phyloP scores from a whole-genome alignment of 495 filamentous ascomycete species.

The Staphylotrichum tortipilum region DNA sequence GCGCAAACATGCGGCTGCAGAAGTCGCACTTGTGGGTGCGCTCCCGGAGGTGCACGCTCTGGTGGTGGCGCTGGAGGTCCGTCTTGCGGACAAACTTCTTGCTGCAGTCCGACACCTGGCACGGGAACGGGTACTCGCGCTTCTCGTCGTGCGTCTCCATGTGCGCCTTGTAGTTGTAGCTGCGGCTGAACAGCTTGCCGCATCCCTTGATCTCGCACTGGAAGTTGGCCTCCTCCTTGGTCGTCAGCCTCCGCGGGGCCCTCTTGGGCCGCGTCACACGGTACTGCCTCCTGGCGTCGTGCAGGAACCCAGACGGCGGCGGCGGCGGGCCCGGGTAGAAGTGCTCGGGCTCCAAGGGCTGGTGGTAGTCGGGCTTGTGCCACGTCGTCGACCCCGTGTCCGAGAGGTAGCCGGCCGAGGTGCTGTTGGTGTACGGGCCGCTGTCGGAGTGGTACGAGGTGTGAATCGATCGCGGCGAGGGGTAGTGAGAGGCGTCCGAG shows the following conservation, averaged over 20 bases:
- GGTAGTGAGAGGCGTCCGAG: slow-evolving; percentile 39
- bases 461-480: slow-evolving; percentile 38
- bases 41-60: slow-evolving; percentile 74
- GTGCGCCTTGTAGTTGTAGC: slow-evolving; percentile 87
- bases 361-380: slow-evolving; percentile 43
- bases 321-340: slow-evolving; percentile 30
- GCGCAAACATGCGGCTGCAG: slow-evolving; percentile 66
- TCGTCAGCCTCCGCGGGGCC: slow-evolving; percentile 51
- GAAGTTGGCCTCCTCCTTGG: slow-evolving; percentile 66
- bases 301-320: slow-evolving; percentile 19
- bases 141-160: slow-evolving; percentile 81
- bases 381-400: slow-evolving; percentile 40
- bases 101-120: slow-evolving; percentile 53
- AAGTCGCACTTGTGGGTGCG: slow-evolving; percentile 62
- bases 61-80: slow-evolving; percentile 72
- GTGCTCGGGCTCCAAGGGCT: slow-evolving; percentile 30
- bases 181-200: slow-evolving; percentile 71
- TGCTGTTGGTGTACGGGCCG: slow-evolving; percentile 26
- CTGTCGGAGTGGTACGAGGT: slow-evolving; percentile 32
- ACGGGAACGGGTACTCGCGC: slow-evolving; percentile 60
- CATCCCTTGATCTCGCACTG: slow-evolving; percentile 63
- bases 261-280: slow-evolving; percentile 34
- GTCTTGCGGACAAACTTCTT: slow-evolving; percentile 77
- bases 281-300: slow-evolving; percentile 29
- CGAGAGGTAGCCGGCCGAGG: slow-evolving; percentile 39